Evolutionary conservation across 1,139 yeast species (phyloP).

Genomic region (Geotrichum cucujoidarum): DNA sequence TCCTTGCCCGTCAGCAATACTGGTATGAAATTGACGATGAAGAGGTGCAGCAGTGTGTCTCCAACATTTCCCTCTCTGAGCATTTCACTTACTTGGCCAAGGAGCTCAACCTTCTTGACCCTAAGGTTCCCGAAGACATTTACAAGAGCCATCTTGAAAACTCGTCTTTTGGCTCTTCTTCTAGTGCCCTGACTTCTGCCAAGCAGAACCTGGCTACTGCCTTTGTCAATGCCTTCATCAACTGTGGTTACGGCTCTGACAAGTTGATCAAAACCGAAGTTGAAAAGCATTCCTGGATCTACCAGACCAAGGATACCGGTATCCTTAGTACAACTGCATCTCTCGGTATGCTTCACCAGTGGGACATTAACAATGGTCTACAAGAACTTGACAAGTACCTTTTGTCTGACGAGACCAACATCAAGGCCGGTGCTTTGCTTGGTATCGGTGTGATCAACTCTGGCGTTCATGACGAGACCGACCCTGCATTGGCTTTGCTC

Average conservation of each 20-base stretch:
- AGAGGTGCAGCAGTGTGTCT: conserved; percentile 78
- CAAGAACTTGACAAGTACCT: conserved; percentile 85
- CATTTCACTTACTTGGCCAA: conserved; percentile 75
- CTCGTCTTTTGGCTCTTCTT: conserved; percentile 54
- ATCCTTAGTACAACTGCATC: conserved; percentile 94
- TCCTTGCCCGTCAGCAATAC: conserved; percentile 82
- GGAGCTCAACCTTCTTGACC: conserved; percentile 82
- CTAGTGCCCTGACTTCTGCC: conserved; percentile 78
- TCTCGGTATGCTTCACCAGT: conserved; percentile 81
- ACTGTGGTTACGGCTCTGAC: conserved; percentile 86
- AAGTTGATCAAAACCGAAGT: conserved; percentile 61
- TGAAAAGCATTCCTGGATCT: conserved; percentile 78
- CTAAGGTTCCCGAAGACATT: conserved; percentile 92
- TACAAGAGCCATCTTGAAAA: conserved; percentile 86
- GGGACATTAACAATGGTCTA: conserved; percentile 88
- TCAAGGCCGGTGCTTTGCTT: conserved; percentile 92
- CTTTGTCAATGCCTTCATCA: conserved; percentile 86
- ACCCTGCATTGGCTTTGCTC: conserved; percentile 75
- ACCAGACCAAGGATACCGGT: conserved; percentile 87
- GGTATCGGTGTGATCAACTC: conserved; percentile 95
- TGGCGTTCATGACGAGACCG: conserved; percentile 94
- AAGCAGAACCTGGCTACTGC: conserved; percentile 94
- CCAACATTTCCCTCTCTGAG: conserved; percentile 73
- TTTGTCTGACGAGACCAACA: conserved; percentile 78
- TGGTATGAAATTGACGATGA: conserved; percentile 67